A percentile compares a stretch with the other conserved stretches of the same genome.
These are phyloP conservation scores for Ogataea wickerhamii DNA, from an alignment of 805 yeast species.

Conservation along the genomic window DNA sequence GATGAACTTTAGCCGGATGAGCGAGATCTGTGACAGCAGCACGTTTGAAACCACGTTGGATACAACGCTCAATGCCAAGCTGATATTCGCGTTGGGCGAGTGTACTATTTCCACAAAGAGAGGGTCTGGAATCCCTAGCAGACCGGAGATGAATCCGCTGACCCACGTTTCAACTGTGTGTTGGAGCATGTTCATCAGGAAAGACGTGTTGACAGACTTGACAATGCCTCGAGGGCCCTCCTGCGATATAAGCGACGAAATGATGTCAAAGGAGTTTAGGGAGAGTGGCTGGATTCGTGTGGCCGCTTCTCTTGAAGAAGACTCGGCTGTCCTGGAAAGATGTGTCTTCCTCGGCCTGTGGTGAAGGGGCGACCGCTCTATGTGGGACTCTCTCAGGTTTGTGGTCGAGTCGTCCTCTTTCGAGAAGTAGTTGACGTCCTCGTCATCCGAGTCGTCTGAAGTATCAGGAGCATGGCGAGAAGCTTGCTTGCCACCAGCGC, in stretches of 20 bases:
- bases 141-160: slow-evolving; percentile 80
- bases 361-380: slow-evolving; percentile 26
- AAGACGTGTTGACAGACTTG: slow-evolving; percentile 75
- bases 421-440: slow-evolving; percentile 23
- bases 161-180: slow-evolving; percentile 87
- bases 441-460: slow-evolving; percentile 39
- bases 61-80: slow-evolving; percentile 63
- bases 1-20: slow-evolving; percentile 74
- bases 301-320: slow-evolving; percentile 11
- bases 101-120: slow-evolving; percentile 77
- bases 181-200: slow-evolving; percentile 68
- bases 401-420: slow-evolving; percentile 22
- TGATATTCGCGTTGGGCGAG: slow-evolving; percentile 68
- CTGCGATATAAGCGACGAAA: slow-evolving; percentile 58
- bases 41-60: slow-evolving; percentile 74
- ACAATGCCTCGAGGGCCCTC: slow-evolving; percentile 72
- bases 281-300: slow-evolving; percentile 48
- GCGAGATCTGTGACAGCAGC: slow-evolving; percentile 72
- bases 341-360: slow-evolving; percentile 5
- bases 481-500: background rate
- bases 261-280: slow-evolving; percentile 61
- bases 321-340: slow-evolving; percentile 1
- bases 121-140: slow-evolving; percentile 83
- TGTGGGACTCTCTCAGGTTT: slow-evolving; percentile 26
- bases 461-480: slow-evolving; percentile 3